Base-by-base conservation (phyloP, 2,329 filamentous ascomycete species). In the Exophiala oligosperma region DNA sequence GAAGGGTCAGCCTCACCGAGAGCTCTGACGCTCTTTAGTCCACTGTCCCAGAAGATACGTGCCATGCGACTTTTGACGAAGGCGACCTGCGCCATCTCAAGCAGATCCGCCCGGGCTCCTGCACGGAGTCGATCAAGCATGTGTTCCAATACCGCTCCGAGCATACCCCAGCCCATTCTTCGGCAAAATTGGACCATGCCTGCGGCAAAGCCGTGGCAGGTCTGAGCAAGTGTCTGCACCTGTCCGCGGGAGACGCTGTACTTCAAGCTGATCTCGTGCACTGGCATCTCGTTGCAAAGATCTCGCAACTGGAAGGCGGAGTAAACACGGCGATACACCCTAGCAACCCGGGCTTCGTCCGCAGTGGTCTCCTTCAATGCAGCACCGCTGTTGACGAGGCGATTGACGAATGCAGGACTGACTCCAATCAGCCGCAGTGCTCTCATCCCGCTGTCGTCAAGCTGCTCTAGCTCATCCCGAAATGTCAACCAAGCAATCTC, bases 161-260 rank as follows among this genome's bases (percentile, higher is more conserved):
- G 82, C 66, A 88, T 84, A 1, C 81, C 84, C 49, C 56, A 59
- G 4, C 54, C 59, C 89, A 92, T 91, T 17, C 84, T 81, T 64
- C 90, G 81, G 68, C 89, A 92, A 68, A 92, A 92, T 64, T 89
- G 91, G 59, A 92, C 84, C 79, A 91, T 90, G 2, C 88, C 88
- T 1, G 87, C 87, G 2, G 88, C 89, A 67, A 92, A 92, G 0
- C 89, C 89, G 63, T 91, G 85, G 64, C 89, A 91, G 1, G 86
- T 88, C 66, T 91, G 88, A 2, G 88, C 84, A 1, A 92, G 77
- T 21, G 80, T 89, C 71, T 92, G 89, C 9, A 92, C 84, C 4
- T 82, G 80, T 1, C 89, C 89, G 21, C 89, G 82, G 7, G 88
- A 84, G 59, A 85, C 84, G 60, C 84, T 82, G 69, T 90, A 92